A percentile compares a stretch with the other conserved stretches of the same genome.
phyloP scores from a whole-genome alignment of 805 yeast genomes.

The Vanderwaltozyma tropicalis region DNA sequence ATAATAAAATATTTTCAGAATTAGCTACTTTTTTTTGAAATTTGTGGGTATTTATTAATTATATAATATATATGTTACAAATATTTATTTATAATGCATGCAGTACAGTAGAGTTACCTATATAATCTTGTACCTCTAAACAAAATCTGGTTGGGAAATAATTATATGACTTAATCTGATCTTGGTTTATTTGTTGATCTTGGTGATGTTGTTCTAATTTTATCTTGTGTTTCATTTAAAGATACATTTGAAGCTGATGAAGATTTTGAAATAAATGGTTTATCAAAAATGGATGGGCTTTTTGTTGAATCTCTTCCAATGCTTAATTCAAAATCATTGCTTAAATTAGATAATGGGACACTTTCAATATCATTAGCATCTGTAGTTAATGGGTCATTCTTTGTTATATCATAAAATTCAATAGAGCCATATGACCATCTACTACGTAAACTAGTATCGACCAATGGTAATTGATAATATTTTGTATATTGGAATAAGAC shows the following conservation, averaged over 20 bases:
- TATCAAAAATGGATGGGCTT: conserved; percentile 28
- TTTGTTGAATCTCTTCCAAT: conserved; percentile 13
- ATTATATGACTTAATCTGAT: conserved; percentile 10
- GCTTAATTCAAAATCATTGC: conserved; percentile 21
- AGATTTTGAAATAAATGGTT: conserved; percentile 25
- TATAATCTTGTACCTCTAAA: too few species aligned
- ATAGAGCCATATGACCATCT: conserved; percentile 54
- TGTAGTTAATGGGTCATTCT: conserved; percentile 29
- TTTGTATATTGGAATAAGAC: conserved; percentile 62
- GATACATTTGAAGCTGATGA: conserved; percentile 30
- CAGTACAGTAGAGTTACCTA: too few species aligned
- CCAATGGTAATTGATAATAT: conserved; percentile 55
- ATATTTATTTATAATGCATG: too few species aligned
- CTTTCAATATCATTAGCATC: conserved; percentile 24
- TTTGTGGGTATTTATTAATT: too few species aligned
- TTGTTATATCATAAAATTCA: conserved; percentile 25
- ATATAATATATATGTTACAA: too few species aligned
- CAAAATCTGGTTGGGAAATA: too few species aligned
- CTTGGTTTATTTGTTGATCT: conserved; percentile 11
- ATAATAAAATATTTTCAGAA: too few species aligned
- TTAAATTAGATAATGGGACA: conserved; percentile 18
- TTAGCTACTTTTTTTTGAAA: too few species aligned
- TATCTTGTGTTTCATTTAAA: conserved; percentile 13
- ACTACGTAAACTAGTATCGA: conserved; percentile 42
- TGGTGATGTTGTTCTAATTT: conserved; percentile 10